A percentile compares a stretch with the other conserved stretches of the same genome.
phyloP scores from a whole-genome alignment of 179 eudicot species.

The Drosera spatulata region DNA sequence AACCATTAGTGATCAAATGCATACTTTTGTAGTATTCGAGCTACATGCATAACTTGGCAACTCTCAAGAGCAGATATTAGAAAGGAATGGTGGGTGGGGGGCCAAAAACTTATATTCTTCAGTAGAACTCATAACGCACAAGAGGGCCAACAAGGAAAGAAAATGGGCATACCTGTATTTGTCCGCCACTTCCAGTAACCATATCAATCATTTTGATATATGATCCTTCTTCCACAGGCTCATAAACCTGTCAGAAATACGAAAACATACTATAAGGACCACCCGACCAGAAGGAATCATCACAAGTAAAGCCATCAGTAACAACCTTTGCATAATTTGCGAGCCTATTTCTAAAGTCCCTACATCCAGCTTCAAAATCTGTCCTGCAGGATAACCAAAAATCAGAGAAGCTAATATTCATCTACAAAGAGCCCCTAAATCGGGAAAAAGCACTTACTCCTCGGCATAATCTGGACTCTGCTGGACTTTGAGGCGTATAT shows the following conservation, averaged over 20 bases:
- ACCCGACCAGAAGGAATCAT: neutral
- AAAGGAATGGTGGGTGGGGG: no score
- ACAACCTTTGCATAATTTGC: constrained; percentile 87
- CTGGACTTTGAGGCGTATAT: constrained; percentile 96
- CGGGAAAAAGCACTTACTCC: constrained; percentile 41
- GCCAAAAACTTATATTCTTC: no score
- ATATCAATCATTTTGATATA: constrained; percentile 98
- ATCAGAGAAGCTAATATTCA: neutral
- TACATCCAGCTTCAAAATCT: constrained; percentile 97
- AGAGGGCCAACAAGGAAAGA: neutral
- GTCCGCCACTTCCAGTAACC: constrained; percentile 96
- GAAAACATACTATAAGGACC: constrained; percentile 1
- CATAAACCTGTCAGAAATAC: constrained; percentile 53
- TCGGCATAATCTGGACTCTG: constrained; percentile 99
- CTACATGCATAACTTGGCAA: no score
- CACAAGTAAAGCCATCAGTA: constrained; percentile 4
- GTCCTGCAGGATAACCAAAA: constrained; percentile 47
- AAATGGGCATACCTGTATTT: constrained; percentile 62
- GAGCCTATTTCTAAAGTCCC: constrained; percentile 78
- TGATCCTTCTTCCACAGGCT: constrained; percentile 98
- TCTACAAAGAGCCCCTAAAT: neutral
- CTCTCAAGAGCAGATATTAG: no score
- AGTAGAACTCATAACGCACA: neutral
- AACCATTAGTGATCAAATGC: neutral
- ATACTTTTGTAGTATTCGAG: neutral